phyloP scores from a whole-genome alignment of 208 protist genomes.

The Trypanosoma rangeli region DNA sequence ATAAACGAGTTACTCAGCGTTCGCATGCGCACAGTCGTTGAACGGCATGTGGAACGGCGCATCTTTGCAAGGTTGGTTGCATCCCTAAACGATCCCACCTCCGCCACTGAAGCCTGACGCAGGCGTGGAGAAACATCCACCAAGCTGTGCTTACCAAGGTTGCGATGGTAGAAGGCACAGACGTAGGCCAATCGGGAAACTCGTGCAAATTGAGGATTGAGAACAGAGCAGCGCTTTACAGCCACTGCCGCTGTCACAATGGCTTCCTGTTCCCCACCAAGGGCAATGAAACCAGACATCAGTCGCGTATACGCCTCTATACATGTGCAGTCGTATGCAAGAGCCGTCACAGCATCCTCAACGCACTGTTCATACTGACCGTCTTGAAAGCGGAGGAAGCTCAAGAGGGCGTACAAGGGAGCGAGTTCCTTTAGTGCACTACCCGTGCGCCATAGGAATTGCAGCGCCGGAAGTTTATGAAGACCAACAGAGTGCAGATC shows the following conservation, averaged over 20 bases:
- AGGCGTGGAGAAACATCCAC: constrained; percentile 18
- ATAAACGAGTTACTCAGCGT: constrained; percentile 8
- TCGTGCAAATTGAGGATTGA: constrained; percentile 29
- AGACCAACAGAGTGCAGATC: background rate
- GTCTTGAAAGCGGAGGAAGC: constrained; percentile 24
- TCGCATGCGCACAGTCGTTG: constrained; percentile 7
- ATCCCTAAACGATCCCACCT: background rate
- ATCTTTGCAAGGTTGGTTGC: background rate
- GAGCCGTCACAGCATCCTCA: constrained; percentile 20
- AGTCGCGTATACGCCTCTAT: constrained; percentile 26
- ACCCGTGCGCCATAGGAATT: background rate
- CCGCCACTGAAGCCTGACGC: background rate
- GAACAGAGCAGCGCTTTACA: constrained; percentile 2
- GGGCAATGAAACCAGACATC: constrained; percentile 22
- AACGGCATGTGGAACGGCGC: background rate
- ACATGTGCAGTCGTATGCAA: constrained; percentile 19
- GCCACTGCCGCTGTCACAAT: constrained; percentile 8
- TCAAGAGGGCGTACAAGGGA: constrained; percentile 19
- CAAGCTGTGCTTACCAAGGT: background rate
- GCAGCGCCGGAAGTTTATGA: background rate
- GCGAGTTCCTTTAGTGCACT: constrained; percentile 10
- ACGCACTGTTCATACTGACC: constrained; percentile 17
- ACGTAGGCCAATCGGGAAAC: constrained; percentile 8
- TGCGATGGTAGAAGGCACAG: constrained; percentile 7
- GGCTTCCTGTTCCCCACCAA: constrained; percentile 20